Evolutionary conservation across 768 basidiomycete genomes (phyloP).

Genomic region (Leccinum broughii): DNA sequence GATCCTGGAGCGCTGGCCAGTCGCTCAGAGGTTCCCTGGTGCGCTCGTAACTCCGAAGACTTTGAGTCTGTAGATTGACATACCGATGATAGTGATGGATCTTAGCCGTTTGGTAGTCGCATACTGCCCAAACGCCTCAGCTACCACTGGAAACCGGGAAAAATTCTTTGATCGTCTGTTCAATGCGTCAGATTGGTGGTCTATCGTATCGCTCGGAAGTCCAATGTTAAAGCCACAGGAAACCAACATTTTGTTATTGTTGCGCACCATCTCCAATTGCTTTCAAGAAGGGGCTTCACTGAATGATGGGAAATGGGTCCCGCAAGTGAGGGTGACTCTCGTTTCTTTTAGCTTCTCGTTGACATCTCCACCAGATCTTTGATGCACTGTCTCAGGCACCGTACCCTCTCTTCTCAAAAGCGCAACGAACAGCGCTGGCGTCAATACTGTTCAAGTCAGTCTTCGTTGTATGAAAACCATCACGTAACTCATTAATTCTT

Average conservation of each 20-base stretch:
- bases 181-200: conserved; percentile 63
- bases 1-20: conserved; percentile 74
- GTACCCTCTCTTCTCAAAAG: conserved; percentile 60
- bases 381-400: conserved; percentile 50
- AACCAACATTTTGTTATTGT: conserved; percentile 78
- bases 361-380: conserved; percentile 50
- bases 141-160: conserved; percentile 43
- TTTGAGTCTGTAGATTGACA: conserved; percentile 2
- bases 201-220: conserved; percentile 46
- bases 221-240: conserved; percentile 71
- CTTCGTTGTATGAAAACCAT: neutral
- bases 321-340: conserved; percentile 40
- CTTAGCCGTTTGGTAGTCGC: conserved; percentile 75
- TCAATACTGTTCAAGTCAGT: conserved; percentile 89
- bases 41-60: conserved; percentile 13
- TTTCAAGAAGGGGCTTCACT: conserved; percentile 57
- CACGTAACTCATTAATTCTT: conserved; percentile 3
- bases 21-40: conserved; percentile 73
- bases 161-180: conserved; percentile 64
- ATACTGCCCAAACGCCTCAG: conserved; percentile 56
- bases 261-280: conserved; percentile 79
- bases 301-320: conserved; percentile 50
- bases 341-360: conserved; percentile 8
- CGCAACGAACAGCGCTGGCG: conserved; percentile 72
- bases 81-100: conserved; percentile 67